phyloP scores from a whole-genome alignment of 768 basidiomycete genomes.

The Naganishia friedmannii region DNA sequence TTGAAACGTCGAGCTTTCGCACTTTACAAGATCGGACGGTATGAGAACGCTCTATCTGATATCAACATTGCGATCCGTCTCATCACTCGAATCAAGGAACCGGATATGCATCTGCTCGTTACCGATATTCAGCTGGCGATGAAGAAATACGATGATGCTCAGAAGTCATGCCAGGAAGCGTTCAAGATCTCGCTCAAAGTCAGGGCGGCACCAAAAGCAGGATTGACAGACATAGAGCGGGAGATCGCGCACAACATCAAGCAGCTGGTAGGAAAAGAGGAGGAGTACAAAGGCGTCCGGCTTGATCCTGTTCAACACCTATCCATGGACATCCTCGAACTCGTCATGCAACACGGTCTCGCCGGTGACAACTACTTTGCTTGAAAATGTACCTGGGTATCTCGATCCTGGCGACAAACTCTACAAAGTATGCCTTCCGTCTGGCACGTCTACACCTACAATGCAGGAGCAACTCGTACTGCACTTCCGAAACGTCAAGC shows the following conservation, averaged over 20 bases:
- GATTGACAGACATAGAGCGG: neutral
- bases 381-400: neutral
- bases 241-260: neutral
- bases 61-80: neutral
- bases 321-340: neutral
- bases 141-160: neutral
- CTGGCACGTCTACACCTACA: neutral
- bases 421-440: neutral
- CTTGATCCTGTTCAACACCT: neutral
- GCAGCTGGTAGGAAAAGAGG: neutral
- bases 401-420: neutral
- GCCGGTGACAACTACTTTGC: neutral
- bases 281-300: neutral
- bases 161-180: neutral
- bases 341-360: neutral
- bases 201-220: neutral
- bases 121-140: neutral
- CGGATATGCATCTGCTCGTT: neutral
- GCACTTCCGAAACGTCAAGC: neutral
- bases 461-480: neutral
- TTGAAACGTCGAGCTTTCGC: constrained; percentile 1
- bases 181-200: neutral
- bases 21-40: neutral
- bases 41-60: neutral
- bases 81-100: neutral